phyloP scores from a whole-genome alignment of 305 asterid species.

The Stenogyne calaminthoides region DNA sequence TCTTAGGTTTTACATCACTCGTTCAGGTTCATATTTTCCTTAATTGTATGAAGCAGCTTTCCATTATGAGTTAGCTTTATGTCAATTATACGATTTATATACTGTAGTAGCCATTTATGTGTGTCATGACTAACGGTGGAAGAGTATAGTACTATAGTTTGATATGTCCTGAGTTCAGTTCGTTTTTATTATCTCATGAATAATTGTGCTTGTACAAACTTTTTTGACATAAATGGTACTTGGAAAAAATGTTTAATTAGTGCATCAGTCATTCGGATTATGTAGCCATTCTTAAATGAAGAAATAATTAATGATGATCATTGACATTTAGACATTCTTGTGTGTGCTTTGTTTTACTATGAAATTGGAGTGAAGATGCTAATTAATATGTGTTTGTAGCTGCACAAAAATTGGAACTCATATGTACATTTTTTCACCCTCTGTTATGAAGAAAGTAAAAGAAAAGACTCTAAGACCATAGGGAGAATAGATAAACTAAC shows the following conservation, averaged over 20 bases:
- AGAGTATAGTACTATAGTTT: too few species aligned
- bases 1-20: slow-evolving; percentile 88
- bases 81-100: neutral
- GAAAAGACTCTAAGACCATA: too few species aligned
- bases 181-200: neutral
- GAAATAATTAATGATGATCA: slow-evolving; percentile 8
- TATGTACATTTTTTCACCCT: too few species aligned
- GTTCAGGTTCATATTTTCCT: slow-evolving; percentile 62
- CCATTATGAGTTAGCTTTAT: neutral
- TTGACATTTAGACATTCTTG: neutral
- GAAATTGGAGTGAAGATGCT: too few species aligned
- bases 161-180: neutral
- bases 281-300: neutral
- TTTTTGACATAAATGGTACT: too few species aligned
- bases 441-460: neutral
- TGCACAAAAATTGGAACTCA: too few species aligned
- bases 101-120: too few species aligned
- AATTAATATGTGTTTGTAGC: neutral
- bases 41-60: slow-evolving; percentile 2
- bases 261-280: neutral
- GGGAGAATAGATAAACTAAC: too few species aligned
- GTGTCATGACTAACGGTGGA: too few species aligned
- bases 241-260: too few species aligned
- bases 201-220: neutral
- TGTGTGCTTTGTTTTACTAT: too few species aligned